Conservation (phyloP, 495 filamentous ascomycete species). For the Tetracladium setigerum region DNA sequence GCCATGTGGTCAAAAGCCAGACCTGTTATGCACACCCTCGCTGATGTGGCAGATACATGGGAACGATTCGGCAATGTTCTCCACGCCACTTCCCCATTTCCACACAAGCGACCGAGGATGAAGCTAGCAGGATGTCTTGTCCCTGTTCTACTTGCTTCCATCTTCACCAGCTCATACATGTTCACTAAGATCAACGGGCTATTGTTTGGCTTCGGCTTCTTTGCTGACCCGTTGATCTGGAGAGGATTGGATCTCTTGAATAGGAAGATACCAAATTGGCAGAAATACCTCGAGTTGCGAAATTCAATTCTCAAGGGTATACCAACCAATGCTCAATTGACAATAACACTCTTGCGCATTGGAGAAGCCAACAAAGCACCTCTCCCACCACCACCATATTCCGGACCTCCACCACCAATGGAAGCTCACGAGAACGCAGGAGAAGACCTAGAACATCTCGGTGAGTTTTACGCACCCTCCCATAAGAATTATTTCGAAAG, state of each 20-base stretch:
- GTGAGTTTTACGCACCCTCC: conserved; percentile 7
- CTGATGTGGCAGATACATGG: conserved; percentile 69
- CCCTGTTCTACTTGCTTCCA: conserved; percentile 46
- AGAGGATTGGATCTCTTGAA: conserved; percentile 55
- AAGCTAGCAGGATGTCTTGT: conserved; percentile 54
- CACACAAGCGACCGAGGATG: conserved; percentile 50
- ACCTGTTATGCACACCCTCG: conserved; percentile 67
- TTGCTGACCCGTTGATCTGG: conserved; percentile 67
- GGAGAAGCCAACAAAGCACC: conserved; percentile 79
- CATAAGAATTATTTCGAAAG: background rate
- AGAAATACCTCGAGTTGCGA: conserved; percentile 46
- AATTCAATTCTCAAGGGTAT: conserved; percentile 76
- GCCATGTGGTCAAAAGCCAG: conserved; percentile 71
- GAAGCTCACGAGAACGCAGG: conserved; percentile 37
- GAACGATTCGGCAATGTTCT: conserved; percentile 77
- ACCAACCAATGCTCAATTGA: conserved; percentile 82
- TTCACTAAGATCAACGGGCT: conserved; percentile 65
- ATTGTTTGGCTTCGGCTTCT: conserved; percentile 64
- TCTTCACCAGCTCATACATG: conserved; percentile 64
- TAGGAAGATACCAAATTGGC: conserved; percentile 63
- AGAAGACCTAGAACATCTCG: conserved; percentile 29
- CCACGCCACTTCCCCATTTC: conserved; percentile 73
- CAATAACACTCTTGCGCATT: conserved; percentile 76
- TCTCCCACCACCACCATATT: conserved; percentile 66
- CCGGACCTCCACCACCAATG: conserved; percentile 44